Evolutionary conservation across 208 protist species (phyloP).

Genomic region (Wallacemonas sp.): DNA sequence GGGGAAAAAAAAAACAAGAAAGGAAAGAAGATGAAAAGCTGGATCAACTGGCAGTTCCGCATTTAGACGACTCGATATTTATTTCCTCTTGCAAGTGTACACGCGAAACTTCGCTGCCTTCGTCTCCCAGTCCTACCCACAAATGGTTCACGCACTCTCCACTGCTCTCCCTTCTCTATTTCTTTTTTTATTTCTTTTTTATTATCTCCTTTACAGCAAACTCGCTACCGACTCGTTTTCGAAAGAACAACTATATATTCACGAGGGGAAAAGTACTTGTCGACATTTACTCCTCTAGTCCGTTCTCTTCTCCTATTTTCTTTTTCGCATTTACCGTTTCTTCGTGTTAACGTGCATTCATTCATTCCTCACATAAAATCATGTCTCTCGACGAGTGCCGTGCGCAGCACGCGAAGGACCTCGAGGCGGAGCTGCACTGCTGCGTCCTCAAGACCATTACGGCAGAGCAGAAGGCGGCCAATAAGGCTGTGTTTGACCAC

Average conservation of each 20-base stretch:
- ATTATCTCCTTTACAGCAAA: background rate
- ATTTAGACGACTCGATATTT: too few species aligned
- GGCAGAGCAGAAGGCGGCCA: constrained; percentile 33
- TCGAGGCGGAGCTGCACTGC: constrained; percentile 43
- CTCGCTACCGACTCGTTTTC: too few species aligned
- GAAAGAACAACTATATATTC: too few species aligned
- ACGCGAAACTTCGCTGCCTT: too few species aligned
- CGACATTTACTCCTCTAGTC: background rate
- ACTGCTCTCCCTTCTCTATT: background rate
- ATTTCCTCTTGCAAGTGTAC: too few species aligned
- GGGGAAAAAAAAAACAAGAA: too few species aligned
- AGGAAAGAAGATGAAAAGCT: too few species aligned
- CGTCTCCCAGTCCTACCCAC: too few species aligned
- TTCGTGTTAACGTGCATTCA: background rate
- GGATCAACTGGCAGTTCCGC: too few species aligned
- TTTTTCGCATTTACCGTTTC: too few species aligned
- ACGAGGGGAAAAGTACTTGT: too few species aligned
- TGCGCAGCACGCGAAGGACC: constrained; percentile 50
- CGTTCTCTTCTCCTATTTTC: background rate
- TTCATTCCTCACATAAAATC: background rate
- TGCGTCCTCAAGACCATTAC: constrained; percentile 31
- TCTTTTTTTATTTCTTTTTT: constrained; percentile 7
- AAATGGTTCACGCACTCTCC: background rate
- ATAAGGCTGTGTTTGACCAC: constrained; percentile 39
- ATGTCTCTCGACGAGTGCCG: constrained; percentile 35